A percentile compares a stretch with the other conserved stretches of the same genome.
Evolutionary conservation across 495 filamentous ascomycete species (phyloP).

Genomic region (Penicillium subrubescens): DNA sequence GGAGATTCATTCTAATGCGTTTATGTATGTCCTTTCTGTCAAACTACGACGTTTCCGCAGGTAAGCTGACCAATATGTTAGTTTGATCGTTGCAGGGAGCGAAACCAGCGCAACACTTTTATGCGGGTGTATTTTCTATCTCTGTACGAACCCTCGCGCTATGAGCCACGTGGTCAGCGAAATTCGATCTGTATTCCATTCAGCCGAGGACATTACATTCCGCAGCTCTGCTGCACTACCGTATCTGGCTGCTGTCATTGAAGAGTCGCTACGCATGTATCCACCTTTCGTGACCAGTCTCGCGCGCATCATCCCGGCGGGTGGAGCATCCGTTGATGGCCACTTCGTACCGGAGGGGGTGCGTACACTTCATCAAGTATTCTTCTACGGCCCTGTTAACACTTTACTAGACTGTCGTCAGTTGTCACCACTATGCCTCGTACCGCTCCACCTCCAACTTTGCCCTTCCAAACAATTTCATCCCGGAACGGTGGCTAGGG

Average conservation of each 20-base stretch:
- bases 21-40: slow-evolving; percentile 19
- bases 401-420: slow-evolving; percentile 29
- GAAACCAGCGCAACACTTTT: slow-evolving; percentile 61
- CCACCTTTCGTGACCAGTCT: slow-evolving; percentile 36
- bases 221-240: slow-evolving; percentile 30
- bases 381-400: not conserved
- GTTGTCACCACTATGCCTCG: slow-evolving; percentile 41
- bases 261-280: slow-evolving; percentile 48
- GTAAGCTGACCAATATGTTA: not conserved
- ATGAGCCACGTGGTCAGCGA: slow-evolving; percentile 42
- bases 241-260: slow-evolving; percentile 44
- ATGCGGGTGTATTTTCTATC: slow-evolving; percentile 50
- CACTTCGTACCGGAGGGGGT: slow-evolving; percentile 35
- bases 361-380: not conserved
- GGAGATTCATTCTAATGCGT: slow-evolving; percentile 33
- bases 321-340: slow-evolving; percentile 34
- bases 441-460: slow-evolving; percentile 40
- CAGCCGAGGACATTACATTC: slow-evolving; percentile 47
- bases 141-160: slow-evolving; percentile 44
- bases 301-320: slow-evolving; percentile 31
- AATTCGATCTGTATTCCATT: slow-evolving; percentile 45
- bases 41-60: not conserved
- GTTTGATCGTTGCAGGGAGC: slow-evolving; percentile 48
- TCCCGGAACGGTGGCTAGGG: slow-evolving; percentile 51
- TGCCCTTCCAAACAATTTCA: slow-evolving; percentile 36